These are phyloP conservation scores for Penicillium argentinense DNA, from an alignment of 495 filamentous ascomycete genomes.

Conservation along the genomic window DNA sequence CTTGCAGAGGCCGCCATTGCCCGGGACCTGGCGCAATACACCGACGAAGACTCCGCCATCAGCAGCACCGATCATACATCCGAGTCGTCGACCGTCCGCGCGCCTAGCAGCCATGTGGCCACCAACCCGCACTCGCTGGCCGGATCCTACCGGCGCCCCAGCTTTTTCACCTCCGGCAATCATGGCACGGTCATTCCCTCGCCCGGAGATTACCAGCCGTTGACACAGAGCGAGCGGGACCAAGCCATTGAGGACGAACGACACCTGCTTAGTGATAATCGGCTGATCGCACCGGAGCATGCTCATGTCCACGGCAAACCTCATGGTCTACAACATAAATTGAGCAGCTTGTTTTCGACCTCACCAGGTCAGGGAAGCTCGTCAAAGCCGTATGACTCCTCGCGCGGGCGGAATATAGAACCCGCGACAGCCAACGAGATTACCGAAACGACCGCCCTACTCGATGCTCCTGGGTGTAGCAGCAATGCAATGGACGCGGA, in stretches of 20 bases:
- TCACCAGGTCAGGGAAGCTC: constrained; percentile 9
- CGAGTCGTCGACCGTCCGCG: constrained; percentile 48
- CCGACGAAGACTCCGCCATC: constrained; percentile 46
- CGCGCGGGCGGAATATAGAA: constrained; percentile 15
- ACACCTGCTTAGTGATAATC: constrained; percentile 73
- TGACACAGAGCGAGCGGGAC: constrained; percentile 62
- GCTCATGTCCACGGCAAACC: constrained; percentile 42
- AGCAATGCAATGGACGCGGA: constrained; percentile 34
- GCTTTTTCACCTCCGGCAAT: constrained; percentile 61
- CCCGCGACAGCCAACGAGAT: constrained; percentile 1
- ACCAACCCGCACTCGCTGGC: constrained; percentile 55
- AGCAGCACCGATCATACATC: constrained; percentile 46
- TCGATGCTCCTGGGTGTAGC: constrained; percentile 31
- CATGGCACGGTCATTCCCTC: constrained; percentile 46
- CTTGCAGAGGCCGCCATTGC: constrained; percentile 69
- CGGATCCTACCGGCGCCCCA: constrained; percentile 69
- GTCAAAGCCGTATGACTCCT: constrained; percentile 11
- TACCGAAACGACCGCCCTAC: constrained; percentile 53
- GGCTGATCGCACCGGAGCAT: constrained; percentile 67
- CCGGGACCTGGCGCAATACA: constrained; percentile 62
- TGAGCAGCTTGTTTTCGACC: constrained; percentile 28
- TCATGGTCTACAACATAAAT: constrained; percentile 26
- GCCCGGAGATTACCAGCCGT: constrained; percentile 44
- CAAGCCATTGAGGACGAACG: constrained; percentile 70
- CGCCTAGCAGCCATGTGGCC: constrained; percentile 34